These are phyloP conservation scores for Panellus pusillus DNA, from an alignment of 768 basidiomycete species.

Conservation along the genomic window DNA sequence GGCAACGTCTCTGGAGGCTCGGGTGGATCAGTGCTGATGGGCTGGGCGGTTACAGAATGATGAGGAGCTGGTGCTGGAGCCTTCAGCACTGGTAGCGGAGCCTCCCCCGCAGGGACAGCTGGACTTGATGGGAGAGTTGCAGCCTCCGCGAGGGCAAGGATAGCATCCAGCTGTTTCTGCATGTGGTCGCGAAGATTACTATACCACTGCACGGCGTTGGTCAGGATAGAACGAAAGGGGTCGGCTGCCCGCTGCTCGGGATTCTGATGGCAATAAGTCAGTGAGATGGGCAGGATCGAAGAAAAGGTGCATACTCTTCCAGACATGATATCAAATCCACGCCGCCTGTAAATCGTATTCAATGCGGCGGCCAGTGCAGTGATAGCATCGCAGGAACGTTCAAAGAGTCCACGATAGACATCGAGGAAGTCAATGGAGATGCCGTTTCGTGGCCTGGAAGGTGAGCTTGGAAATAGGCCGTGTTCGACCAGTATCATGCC, in stretches of 20 bases:
- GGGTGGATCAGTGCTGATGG: too few relatives aligned
- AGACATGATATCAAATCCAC: slow-evolving; percentile 25
- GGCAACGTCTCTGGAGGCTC: not conserved
- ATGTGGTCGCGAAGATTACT: slow-evolving; percentile 21
- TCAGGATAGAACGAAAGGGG: slow-evolving; percentile 31
- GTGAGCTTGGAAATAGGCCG: slow-evolving; percentile 22
- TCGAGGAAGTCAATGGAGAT: slow-evolving; percentile 21
- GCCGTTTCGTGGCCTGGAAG: slow-evolving; percentile 11
- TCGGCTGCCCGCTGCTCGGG: slow-evolving; percentile 14
- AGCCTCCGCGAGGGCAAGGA: slow-evolving; percentile 1
- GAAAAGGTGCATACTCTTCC: slow-evolving; percentile 14
- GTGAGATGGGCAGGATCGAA: too few relatives aligned
- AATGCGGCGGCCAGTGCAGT: slow-evolving; percentile 25
- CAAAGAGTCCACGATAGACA: slow-evolving; percentile 30
- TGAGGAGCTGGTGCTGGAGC: too few relatives aligned
- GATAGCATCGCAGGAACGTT: slow-evolving; percentile 37
- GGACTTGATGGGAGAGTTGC: not conserved
- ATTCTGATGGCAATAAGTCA: not conserved
- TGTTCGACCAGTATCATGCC: slow-evolving; percentile 9
- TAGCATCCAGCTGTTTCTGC: slow-evolving; percentile 16
- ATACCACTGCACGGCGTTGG: slow-evolving; percentile 30
- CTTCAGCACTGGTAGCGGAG: too few relatives aligned
- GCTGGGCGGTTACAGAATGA: too few relatives aligned
- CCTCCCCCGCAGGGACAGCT: too few relatives aligned
- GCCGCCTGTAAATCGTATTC: slow-evolving; percentile 28